phyloP scores from a whole-genome alignment of 371 early-diverging fungal genomes.

The Rhizoclosmatium hyalinum region DNA sequence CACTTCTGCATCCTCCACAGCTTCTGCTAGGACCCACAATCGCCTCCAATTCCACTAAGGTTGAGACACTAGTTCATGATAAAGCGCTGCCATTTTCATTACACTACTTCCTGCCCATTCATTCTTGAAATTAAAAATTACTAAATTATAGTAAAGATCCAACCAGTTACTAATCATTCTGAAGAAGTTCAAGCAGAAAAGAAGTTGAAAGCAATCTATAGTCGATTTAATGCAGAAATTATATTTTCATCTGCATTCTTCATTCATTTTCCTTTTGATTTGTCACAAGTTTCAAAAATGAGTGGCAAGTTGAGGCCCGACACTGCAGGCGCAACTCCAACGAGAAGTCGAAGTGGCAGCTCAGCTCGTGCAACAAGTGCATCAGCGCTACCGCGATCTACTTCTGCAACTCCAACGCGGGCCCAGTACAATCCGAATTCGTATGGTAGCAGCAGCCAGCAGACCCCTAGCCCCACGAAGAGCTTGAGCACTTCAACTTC shows the following conservation, averaged over 20 bases:
- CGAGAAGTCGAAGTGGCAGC: not conserved
- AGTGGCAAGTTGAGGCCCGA: not conserved
- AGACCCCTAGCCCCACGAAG: not conserved
- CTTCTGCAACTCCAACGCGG: not conserved
- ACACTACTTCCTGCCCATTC: too few species aligned
- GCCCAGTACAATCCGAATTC: not conserved
- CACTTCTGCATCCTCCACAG: not conserved
- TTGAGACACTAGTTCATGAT: too few species aligned
- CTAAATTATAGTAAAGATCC: too few species aligned
- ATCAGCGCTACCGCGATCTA: not conserved
- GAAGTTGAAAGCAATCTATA: too few species aligned
- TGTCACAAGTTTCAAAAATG: too few species aligned
- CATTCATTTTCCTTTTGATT: too few species aligned
- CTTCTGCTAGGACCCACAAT: not conserved
- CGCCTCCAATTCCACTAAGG: conserved; percentile 24
- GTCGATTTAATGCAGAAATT: too few species aligned
- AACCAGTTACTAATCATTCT: too few species aligned
- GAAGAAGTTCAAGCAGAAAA: too few species aligned
- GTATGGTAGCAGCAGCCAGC: not conserved
- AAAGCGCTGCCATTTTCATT: too few species aligned
- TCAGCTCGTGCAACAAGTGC: not conserved
- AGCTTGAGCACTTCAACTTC: not conserved
- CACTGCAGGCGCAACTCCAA: not conserved
- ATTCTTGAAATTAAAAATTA: too few species aligned
- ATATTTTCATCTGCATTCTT: too few species aligned